phyloP scores from a whole-genome alignment of 169 alveolate species.

The Eimeria tenella region DNA sequence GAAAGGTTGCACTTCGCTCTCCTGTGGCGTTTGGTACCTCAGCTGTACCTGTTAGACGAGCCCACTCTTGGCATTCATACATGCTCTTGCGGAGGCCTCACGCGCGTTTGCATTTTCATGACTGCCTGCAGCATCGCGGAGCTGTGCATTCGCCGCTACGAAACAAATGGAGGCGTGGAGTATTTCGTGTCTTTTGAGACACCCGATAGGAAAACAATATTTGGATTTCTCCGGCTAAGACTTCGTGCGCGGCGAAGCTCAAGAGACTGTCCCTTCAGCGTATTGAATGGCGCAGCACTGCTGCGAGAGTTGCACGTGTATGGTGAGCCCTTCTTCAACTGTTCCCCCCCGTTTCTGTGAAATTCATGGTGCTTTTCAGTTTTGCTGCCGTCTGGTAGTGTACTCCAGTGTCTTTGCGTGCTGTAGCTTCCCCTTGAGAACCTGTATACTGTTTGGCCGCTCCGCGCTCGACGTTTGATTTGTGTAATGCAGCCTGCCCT shows the following conservation, averaged over 20 bases:
- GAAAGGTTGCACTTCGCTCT: too few relatives aligned
- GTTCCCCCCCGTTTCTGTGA: background rate
- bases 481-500: conserved; percentile 72
- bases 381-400: too few relatives aligned
- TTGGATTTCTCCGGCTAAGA: conserved; percentile 94
- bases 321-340: conserved; percentile 84
- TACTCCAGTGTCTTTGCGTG: background rate
- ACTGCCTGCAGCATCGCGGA: conserved; percentile 54
- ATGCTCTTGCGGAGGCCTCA: too few relatives aligned
- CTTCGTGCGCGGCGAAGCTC: conserved; percentile 78
- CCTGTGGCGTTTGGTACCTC: too few relatives aligned
- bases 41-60: too few relatives aligned
- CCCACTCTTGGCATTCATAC: too few relatives aligned
- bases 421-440: conserved; percentile 73
- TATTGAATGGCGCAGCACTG: conserved; percentile 88
- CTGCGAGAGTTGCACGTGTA: conserved; percentile 95
- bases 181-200: conserved; percentile 82
- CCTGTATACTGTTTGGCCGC: conserved; percentile 34
- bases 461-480: background rate
- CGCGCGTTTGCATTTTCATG: background rate
- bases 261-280: conserved; percentile 84
- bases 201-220: conserved; percentile 84
- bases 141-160: conserved; percentile 56
- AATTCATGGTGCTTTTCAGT: background rate
- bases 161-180: conserved; percentile 78